These are phyloP conservation scores for Cyclotella baltica DNA, from an alignment of 108 stramenopile genomes.

Conservation along the genomic window DNA sequence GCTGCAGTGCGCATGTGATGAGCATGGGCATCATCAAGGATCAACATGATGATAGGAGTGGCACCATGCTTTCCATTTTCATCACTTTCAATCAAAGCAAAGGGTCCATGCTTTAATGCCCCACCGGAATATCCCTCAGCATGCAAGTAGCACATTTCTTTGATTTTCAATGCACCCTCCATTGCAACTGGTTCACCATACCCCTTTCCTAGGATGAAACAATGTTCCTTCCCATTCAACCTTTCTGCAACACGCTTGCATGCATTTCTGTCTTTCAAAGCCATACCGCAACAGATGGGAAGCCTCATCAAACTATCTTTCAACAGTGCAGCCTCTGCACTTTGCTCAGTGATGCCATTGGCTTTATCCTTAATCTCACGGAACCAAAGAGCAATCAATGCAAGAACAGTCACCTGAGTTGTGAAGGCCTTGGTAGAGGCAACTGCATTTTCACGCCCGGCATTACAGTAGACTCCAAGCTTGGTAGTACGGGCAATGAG, in stretches of 20 bases:
- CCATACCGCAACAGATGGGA: slow-evolving; percentile 98
- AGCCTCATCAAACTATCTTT: slow-evolving; percentile 95
- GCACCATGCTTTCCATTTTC: slow-evolving; percentile 92
- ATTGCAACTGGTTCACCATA: slow-evolving; percentile 95
- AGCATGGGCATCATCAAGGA: slow-evolving; percentile 97
- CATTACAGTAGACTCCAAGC: slow-evolving; percentile 98
- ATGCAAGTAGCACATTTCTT: slow-evolving; percentile 99
- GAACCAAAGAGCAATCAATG: slow-evolving; percentile 96
- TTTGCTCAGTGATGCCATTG: slow-evolving; percentile 60
- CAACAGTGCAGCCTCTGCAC: slow-evolving; percentile 61
- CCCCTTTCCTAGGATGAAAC: slow-evolving; percentile 97
- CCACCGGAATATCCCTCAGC: slow-evolving; percentile 99
- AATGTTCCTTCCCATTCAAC: slow-evolving; percentile 92
- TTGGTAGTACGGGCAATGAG: slow-evolving; percentile 97
- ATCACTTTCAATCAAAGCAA: slow-evolving; percentile 93
- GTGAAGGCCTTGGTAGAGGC: slow-evolving; percentile 99
- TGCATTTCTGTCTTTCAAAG: slow-evolving; percentile 87
- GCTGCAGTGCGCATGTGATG: slow-evolving; percentile 95
- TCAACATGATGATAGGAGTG: slow-evolving; percentile 99
- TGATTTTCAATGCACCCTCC: slow-evolving; percentile 99
- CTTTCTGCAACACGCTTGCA: slow-evolving; percentile 84
- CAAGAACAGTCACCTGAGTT: slow-evolving; percentile 98
- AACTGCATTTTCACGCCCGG: slow-evolving; percentile 99
- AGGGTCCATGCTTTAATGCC: slow-evolving; percentile 99
- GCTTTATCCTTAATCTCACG: slow-evolving; percentile 80